These are phyloP conservation scores for Lipomyces anomalus DNA, from an alignment of 805 yeast genomes.

Conservation along the genomic window DNA sequence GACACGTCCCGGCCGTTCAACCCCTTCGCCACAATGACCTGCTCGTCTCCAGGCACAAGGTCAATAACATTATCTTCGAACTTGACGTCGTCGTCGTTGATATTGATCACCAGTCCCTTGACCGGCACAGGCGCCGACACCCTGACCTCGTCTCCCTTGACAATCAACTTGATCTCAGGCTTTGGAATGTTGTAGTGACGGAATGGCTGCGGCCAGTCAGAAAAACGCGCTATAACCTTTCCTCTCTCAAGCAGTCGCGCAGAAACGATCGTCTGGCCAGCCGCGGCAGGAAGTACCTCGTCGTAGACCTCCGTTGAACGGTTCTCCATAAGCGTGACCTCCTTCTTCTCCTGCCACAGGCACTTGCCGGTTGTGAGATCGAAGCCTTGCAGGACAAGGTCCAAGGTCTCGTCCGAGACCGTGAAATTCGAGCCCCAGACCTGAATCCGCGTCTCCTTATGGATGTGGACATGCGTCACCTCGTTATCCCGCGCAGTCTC, in stretches of 20 bases:
- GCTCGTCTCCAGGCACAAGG: constrained; percentile 38
- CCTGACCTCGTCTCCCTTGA: constrained; percentile 28
- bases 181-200: constrained; percentile 37
- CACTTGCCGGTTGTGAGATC: constrained; percentile 35
- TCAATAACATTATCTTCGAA: constrained; percentile 46
- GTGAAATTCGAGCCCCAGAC: constrained; percentile 42
- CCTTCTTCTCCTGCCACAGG: constrained; percentile 3
- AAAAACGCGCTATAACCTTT: constrained; percentile 33
- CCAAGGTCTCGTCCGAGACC: constrained; percentile 24
- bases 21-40: too few relatives aligned
- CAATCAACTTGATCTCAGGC: constrained; percentile 23
- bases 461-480: constrained; percentile 32
- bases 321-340: constrained; percentile 25
- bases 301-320: constrained; percentile 33
- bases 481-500: constrained; percentile 8
- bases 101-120: constrained; percentile 39
- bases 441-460: constrained; percentile 25
- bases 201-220: constrained; percentile 49
- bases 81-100: constrained; percentile 24
- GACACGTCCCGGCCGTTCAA: too few relatives aligned
- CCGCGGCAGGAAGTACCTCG: constrained; percentile 15
- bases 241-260: constrained; percentile 12
- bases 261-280: constrained; percentile 21
- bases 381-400: constrained; percentile 31
- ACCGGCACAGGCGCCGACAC: constrained; percentile 36